Base-by-base conservation (phyloP, 441 rosid species). In the Arabidopsis lyrata region DNA sequence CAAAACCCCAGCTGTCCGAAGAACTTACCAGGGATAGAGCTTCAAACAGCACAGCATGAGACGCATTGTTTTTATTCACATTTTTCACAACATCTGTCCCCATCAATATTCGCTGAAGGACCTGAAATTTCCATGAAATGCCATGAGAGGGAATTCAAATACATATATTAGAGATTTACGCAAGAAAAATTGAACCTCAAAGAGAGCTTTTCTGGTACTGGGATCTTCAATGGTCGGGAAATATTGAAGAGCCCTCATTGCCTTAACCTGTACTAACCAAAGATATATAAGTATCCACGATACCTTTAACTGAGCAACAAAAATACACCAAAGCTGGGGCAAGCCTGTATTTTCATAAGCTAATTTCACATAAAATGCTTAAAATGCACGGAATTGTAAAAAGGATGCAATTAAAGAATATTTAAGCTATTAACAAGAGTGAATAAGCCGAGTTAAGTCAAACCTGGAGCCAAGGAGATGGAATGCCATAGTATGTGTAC, bases 381-480 rank as follows among this genome's bases (percentile, higher is more conserved):
- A 24, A 12, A 29, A 31, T 3, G 68, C n/a, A 63, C 2, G 63
- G 42, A 18, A 58, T 36, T 12, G 6, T n/a, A 18, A 58, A 56
- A 58, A 20, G 4, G 34, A 7, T 39, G 48, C 7, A 18, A 22
- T 7, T 6, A 18, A 7, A 31, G 20, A 20, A 34, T 4, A 10
- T 29, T 45, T 15, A 57, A 32, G 67, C 55, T 50, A 66, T 18
- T 29, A 18, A 44, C 34, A 42, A 68, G 35, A 34, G 22, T 32
- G 11, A 39, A 15, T 53, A 68, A 35, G 32, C 11, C 18, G 48
- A 48, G 60, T 45, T 52, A 62, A 42, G 73, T 77, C 86, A 82
- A 70, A 90, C 99, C 97, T 96, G 99, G 72, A 96, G 97, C 99
- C 99, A 96, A 22, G 99, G 99, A 74, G 99, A 89, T 63, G 99